These are phyloP conservation scores for Eucalyptus globulus DNA, from an alignment of 345 rosid genomes.

Conservation along the genomic window DNA sequence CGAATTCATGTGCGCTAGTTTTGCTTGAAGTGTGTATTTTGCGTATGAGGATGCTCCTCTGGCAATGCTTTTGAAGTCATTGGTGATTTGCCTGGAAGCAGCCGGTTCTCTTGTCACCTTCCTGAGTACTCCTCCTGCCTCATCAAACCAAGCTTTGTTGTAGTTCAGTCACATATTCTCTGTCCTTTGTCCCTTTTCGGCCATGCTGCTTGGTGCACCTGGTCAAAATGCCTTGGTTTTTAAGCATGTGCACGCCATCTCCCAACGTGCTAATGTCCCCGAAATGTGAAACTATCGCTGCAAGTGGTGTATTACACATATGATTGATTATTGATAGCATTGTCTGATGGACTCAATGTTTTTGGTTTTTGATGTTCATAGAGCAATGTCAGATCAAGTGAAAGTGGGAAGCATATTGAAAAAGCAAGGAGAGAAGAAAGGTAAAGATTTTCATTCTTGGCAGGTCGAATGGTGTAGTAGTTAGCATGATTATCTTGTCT, in stretches of 20 bases:
- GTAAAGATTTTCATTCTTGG: neutral
- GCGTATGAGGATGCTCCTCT: neutral
- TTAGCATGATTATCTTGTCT: neutral
- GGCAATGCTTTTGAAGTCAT: neutral
- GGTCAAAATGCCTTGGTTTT: neutral
- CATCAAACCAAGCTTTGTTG: neutral
- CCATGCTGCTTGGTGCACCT: neutral
- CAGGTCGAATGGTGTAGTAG: neutral
- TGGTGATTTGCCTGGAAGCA: neutral
- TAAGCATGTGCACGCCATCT: neutral
- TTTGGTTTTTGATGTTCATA: neutral
- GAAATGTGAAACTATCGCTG: neutral
- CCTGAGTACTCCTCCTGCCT: neutral
- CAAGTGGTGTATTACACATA: neutral
- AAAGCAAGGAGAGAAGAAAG: constrained; percentile 4
- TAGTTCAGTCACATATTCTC: neutral
- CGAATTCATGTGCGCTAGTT: neutral
- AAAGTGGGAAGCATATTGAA: neutral
- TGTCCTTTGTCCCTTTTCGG: neutral
- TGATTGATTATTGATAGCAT: neutral
- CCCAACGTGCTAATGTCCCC: neutral
- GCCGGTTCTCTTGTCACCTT: neutral
- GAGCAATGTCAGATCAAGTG: neutral
- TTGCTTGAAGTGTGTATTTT: neutral
- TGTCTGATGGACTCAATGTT: neutral